These are phyloP conservation scores for Rubus parviflorus DNA, from an alignment of 306 rosid genomes.

Conservation along the genomic window DNA sequence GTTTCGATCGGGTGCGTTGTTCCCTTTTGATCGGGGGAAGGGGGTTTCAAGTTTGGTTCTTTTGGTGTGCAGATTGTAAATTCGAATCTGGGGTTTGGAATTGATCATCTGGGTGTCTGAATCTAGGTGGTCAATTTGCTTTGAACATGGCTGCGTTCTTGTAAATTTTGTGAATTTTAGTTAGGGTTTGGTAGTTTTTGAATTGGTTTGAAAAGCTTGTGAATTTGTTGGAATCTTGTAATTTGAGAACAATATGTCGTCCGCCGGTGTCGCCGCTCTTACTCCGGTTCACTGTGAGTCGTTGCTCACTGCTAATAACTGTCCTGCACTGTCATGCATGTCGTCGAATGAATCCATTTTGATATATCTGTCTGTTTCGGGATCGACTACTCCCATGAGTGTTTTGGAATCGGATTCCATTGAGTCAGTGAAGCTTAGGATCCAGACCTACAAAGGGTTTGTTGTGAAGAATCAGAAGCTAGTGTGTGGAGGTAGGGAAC, in stretches of 20 bases:
- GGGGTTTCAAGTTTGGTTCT: not conserved
- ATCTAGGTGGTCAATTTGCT: conserved; percentile 30
- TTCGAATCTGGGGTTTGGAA: conserved; percentile 22
- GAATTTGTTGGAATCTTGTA: conserved; percentile 4
- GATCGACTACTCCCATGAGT: conserved; percentile 62
- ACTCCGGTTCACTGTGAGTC: conserved; percentile 54
- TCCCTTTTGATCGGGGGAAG: conserved; percentile 5
- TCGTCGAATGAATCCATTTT: conserved; percentile 52
- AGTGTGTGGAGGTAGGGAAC: conserved; percentile 89
- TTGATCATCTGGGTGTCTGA: conserved; percentile 41
- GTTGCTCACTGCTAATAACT: conserved; percentile 32
- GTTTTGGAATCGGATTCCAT: conserved; percentile 77
- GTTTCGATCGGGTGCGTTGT: not conserved
- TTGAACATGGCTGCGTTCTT: conserved; percentile 19
- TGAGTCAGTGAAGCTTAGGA: conserved; percentile 77
- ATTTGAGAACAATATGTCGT: conserved; percentile 55
- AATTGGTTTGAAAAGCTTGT: conserved; percentile 31
- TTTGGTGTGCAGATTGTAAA: conserved; percentile 17
- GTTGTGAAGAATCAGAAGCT: conserved; percentile 77
- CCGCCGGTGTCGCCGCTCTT: conserved; percentile 69
- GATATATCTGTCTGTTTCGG: conserved; percentile 56
- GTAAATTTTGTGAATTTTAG: conserved; percentile 9
- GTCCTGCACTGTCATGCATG: conserved; percentile 36
- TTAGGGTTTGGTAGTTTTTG: conserved; percentile 30
- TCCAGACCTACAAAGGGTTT: conserved; percentile 67